A percentile compares a stretch with the other conserved stretches of the same genome.
Evolutionary conservation across 441 rosid genomes (phyloP).

Genomic region (Raphanus hybrid): DNA sequence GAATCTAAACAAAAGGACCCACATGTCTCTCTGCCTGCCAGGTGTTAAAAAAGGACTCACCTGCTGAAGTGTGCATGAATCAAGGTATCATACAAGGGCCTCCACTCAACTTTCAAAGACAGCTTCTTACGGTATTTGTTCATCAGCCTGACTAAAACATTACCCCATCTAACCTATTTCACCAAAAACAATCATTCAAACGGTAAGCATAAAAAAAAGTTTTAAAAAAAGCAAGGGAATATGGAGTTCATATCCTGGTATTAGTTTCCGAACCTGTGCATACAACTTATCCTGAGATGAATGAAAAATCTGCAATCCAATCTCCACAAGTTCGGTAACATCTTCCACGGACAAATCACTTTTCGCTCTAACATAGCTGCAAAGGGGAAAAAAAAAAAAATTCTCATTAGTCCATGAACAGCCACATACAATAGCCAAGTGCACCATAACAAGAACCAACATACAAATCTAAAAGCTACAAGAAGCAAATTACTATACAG

Average conservation of each 20-base stretch:
- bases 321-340: constrained; percentile 67
- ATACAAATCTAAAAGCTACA: constrained; percentile 6
- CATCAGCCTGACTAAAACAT: constrained; percentile 74
- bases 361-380: constrained; percentile 90
- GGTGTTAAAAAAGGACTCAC: constrained; percentile 49
- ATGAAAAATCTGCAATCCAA: constrained; percentile 77
- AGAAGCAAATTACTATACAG: constrained; percentile 12
- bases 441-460: constrained; percentile 23
- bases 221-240: constrained; percentile 26
- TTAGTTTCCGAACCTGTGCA: constrained; percentile 65
- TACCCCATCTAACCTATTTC: constrained; percentile 97
- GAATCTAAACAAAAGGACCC: constrained; percentile 9
- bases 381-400: constrained; percentile 9
- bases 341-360: constrained; percentile 86
- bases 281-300: constrained; percentile 78
- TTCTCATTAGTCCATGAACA: constrained; percentile 23
- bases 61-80: constrained; percentile 89
- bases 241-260: constrained; percentile 21
- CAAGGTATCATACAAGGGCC: constrained; percentile 90
- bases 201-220: constrained; percentile 29
- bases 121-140: constrained; percentile 84
- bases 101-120: constrained; percentile 82
- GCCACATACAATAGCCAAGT: constrained; percentile 18
- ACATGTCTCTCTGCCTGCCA: constrained; percentile 7
- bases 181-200: constrained; percentile 34